Conservation (phyloP, 1,284 basidiomycete species). For the Ustilago crameri region DNA sequence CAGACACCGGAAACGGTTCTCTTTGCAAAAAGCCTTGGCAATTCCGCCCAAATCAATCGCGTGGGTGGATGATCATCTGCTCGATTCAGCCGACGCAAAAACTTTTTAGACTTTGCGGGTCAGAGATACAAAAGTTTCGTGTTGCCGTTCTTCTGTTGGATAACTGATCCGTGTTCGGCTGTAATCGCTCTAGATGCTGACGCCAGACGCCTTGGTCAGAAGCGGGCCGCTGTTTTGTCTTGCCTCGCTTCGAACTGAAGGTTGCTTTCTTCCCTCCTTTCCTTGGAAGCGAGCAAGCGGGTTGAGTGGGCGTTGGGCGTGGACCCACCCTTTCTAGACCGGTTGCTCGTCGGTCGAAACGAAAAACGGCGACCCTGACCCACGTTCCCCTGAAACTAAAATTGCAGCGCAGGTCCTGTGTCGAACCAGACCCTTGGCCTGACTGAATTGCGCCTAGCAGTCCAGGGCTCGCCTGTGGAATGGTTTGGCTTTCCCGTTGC, state of each 20-base stretch:
- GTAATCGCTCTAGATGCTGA: conserved; percentile 11
- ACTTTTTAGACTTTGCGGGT: conserved; percentile 3
- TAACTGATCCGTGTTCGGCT: conserved; percentile 9
- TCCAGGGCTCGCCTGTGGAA: conserved; percentile 15
- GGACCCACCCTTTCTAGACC: no score
- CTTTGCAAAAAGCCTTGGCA: not conserved
- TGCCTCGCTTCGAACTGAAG: no score
- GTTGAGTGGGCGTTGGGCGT: no score
- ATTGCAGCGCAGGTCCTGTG: no score
- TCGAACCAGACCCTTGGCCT: not conserved
- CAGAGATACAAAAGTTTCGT: conserved; percentile 14
- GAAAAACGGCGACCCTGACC: not conserved
- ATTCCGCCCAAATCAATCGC: conserved; percentile 1
- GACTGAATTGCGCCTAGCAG: not conserved
- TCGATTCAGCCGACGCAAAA: conserved; percentile 17
- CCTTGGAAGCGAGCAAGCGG: no score
- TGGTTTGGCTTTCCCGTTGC: conserved; percentile 13
- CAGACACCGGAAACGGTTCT: conserved; percentile 8
- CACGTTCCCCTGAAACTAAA: not conserved
- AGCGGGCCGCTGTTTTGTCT: no score
- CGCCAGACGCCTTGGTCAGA: no score
- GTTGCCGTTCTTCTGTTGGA: not conserved
- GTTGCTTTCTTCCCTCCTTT: no score
- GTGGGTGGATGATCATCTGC: not conserved
- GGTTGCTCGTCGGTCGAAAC: no score